Evolutionary conservation across 2,329 filamentous ascomycete species (phyloP).

Genomic region (Cladosporium sp.): DNA sequence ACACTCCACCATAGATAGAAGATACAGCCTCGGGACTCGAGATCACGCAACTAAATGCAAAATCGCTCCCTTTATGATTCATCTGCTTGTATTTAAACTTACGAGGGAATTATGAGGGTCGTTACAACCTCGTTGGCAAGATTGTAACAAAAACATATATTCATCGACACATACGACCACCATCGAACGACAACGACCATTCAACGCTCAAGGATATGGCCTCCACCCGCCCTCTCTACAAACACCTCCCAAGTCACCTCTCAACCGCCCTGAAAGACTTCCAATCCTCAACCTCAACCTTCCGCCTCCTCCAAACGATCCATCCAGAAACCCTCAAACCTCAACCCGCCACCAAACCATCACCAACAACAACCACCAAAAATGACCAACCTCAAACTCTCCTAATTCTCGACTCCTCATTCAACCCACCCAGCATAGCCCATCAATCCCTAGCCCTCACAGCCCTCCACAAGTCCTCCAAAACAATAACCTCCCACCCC

Average conservation of each 20-base stretch:
- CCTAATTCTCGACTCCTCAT: conserved; percentile 62
- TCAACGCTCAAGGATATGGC: not conserved
- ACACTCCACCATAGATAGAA: not conserved
- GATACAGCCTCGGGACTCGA: too few species aligned
- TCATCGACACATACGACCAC: too few species aligned
- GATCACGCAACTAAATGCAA: not conserved
- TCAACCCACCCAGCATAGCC: conserved; percentile 61
- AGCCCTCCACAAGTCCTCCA: conserved; percentile 42
- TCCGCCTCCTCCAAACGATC: conserved; percentile 34
- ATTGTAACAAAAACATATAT: too few species aligned
- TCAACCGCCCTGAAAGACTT: conserved; percentile 41
- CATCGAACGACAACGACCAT: too few species aligned
- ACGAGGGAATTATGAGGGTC: too few species aligned
- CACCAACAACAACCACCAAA: not conserved
- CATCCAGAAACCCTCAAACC: conserved; percentile 18
- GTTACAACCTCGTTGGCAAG: too few species aligned
- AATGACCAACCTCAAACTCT: conserved; percentile 39
- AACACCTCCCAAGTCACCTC: conserved; percentile 36
- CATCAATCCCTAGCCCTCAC: conserved; percentile 54
- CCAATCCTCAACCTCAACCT: conserved; percentile 34
- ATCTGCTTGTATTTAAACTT: too few species aligned
- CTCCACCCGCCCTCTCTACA: conserved; percentile 9
- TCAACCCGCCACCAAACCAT: conserved; percentile 16
- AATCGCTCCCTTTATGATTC: too few species aligned
- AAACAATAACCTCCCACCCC: conserved; percentile 26